Percentiles rank a stretch among this genome's conserved stretches.
phyloP scores from a whole-genome alignment of 2,329 filamentous ascomycete species.

The Penicillium sp. region DNA sequence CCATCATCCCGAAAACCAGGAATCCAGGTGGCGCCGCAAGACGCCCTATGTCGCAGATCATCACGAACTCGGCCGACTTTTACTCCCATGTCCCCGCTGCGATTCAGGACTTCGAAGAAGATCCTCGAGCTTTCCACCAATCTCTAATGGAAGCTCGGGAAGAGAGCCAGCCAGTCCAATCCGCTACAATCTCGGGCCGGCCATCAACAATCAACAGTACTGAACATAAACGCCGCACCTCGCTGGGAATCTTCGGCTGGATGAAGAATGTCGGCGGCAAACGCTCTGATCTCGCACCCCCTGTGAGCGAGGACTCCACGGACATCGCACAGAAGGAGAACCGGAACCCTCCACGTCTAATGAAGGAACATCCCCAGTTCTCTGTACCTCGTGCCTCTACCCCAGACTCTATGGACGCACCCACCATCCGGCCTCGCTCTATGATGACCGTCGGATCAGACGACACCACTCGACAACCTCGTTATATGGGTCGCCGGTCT shows the following conservation, averaged over 20 bases:
- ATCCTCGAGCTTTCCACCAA: constrained; percentile 22
- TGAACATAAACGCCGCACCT: constrained; percentile 39
- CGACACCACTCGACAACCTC: constrained; percentile 24
- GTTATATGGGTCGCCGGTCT: constrained; percentile 33
- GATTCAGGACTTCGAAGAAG: constrained; percentile 8
- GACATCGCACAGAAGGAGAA: constrained; percentile 12
- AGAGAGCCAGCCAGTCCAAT: constrained; percentile 8
- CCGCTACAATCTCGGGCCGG: constrained; percentile 18
- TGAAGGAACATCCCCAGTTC: constrained; percentile 11
- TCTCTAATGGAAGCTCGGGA: constrained; percentile 31
- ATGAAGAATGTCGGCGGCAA: constrained; percentile 35
- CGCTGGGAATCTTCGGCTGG: constrained; percentile 40
- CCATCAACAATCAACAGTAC: constrained; percentile 29
- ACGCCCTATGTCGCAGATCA: constrained; percentile 14
- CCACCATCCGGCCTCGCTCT: constrained; percentile 10
- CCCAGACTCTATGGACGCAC: constrained; percentile 14
- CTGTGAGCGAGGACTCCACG: constrained; percentile 4
- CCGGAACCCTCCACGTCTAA: constrained; percentile 15
- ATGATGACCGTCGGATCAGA: constrained; percentile 12
- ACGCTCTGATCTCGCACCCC: constrained; percentile 15
- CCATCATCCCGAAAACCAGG: constrained; percentile 32
- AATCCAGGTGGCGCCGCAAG: constrained; percentile 14
- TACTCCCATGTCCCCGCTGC: constrained; percentile 17
- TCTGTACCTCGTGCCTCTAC: constrained; percentile 8
- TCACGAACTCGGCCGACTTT: constrained; percentile 13